Evolutionary conservation across 805 yeast species (phyloP), one percentile per base, ranked within the genome.

Genomic region (Monosporozyma servazzii): DNA sequence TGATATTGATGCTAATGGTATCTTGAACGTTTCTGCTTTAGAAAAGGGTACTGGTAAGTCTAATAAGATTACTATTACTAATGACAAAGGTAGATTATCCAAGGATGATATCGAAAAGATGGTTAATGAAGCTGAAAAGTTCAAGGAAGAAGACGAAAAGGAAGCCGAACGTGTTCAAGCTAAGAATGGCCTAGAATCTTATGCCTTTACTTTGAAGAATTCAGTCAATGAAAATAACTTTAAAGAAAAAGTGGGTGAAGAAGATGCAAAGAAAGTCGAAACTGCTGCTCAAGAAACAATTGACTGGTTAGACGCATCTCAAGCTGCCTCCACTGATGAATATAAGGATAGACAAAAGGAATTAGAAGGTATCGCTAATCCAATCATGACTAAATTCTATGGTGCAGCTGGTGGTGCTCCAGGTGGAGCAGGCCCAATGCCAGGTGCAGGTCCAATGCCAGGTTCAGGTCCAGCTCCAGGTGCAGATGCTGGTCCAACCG

Each of bases 11-110:
- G 96, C 97, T 60, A 90, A 90, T 74, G 97, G 97, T 79, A 90
- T 90, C 75, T 78, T 90, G 75, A 90, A 90, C 74, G 97, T 90
- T 53, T 84, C 95, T 61, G 97, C 97, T 54, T 79, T 89, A 63
- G 98, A 90, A 79, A 90, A 91, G 82, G 96, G 96, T 77, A 91
- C 97, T 59, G 98, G 97, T 79, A 91, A 90, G 81, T 76, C 96
- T 63, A 88, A 85, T 78, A 85, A 91, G 84, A 91, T 90, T 70
- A 90, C 97, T 71, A 91, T 90, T 75, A 90, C 97, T 75, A 91
- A 90, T 78, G 97, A 90, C 74, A 91, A 90, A 80, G 98, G 98
- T 75, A 89, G 97, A 81, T 80, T 90, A 69, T 88, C 96, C 58
- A 87, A 89, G 82, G 96, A 90, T 72, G 97, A 90, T 70, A 90